phyloP scores from a whole-genome alignment of 2,329 filamentous ascomycete species.

The Monilinia aucupariae region DNA sequence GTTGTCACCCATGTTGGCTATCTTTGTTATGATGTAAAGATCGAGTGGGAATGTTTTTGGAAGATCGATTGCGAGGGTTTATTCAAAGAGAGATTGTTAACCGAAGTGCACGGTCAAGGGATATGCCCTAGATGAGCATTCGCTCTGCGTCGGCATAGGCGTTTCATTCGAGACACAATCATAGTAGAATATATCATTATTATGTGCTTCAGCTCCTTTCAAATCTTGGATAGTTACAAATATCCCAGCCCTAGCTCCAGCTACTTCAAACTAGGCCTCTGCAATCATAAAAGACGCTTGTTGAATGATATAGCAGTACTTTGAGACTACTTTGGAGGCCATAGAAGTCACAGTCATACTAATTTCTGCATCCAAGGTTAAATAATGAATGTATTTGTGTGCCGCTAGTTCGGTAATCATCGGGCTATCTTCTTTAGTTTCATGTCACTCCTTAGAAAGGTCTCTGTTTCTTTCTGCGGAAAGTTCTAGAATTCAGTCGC shows the following conservation, averaged over 20 bases:
- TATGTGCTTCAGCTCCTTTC: too few relatives aligned
- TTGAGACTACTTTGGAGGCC: neutral
- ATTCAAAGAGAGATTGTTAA: too few relatives aligned
- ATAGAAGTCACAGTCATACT: neutral
- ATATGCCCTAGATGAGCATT: too few relatives aligned
- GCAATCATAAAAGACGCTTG: neutral
- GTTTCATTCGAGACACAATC: too few relatives aligned
- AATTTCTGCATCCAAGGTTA: neutral
- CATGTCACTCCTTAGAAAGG: neutral
- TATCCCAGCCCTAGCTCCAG: neutral
- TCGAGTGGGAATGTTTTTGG: too few relatives aligned
- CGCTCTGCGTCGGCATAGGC: too few relatives aligned
- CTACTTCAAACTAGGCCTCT: neutral
- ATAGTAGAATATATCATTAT: too few relatives aligned
- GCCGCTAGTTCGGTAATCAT: neutral
- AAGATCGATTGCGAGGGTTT: too few relatives aligned
- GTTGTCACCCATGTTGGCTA: too few relatives aligned
- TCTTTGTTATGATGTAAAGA: too few relatives aligned
- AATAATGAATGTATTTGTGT: neutral
- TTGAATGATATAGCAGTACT: neutral
- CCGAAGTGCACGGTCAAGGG: too few relatives aligned
- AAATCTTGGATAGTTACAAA: neutral
- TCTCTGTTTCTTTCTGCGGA: neutral
- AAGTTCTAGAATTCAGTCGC: neutral
- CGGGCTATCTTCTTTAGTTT: neutral